A percentile compares a stretch with the other conserved stretches of the same genome.
These are phyloP conservation scores for Microcyclosporella mali DNA, from an alignment of 2,329 filamentous ascomycete species.

Conservation along the genomic window DNA sequence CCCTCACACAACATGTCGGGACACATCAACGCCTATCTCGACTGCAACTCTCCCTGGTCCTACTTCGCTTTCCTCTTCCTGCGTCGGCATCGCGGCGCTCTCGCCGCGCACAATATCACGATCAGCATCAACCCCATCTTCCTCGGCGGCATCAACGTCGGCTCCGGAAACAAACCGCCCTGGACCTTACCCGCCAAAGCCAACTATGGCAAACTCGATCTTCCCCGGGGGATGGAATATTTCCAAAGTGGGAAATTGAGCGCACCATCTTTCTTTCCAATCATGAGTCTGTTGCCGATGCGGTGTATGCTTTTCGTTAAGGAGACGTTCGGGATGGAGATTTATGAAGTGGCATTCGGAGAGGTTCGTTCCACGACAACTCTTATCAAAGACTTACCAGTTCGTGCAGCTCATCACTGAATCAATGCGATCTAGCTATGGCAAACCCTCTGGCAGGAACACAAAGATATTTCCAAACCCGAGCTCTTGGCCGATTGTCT, in stretches of 20 bases:
- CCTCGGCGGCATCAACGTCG: conserved; percentile 46
- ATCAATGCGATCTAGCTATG: conserved; percentile 38
- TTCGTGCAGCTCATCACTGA: no score
- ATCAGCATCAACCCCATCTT: conserved; percentile 66
- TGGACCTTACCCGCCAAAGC: conserved; percentile 66
- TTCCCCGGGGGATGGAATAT: conserved; percentile 45
- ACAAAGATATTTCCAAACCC: conserved; percentile 55
- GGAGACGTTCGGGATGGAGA: conserved; percentile 43
- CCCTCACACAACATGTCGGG: no score
- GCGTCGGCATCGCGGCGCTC: conserved; percentile 9
- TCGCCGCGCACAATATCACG: conserved; percentile 10
- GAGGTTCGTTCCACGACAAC: conserved; percentile 23
- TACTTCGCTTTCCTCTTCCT: conserved; percentile 14
- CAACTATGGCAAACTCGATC: conserved; percentile 49
- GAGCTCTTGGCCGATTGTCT: conserved; percentile 46
- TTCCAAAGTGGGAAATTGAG: conserved; percentile 37
- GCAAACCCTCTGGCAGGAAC: conserved; percentile 56
- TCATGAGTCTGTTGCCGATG: conserved; percentile 44
- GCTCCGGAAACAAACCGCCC: conserved; percentile 60
- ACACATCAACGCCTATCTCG: conserved; percentile 61
- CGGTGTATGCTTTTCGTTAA: conserved; percentile 57
- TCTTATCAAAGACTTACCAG: no score
- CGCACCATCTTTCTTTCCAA: conserved; percentile 49
- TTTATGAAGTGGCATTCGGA: conserved; percentile 50
- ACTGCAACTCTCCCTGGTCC: conserved; percentile 41